Conservation (phyloP, 129 eudicot genomes). For the Flaveria sonorensis region DNA sequence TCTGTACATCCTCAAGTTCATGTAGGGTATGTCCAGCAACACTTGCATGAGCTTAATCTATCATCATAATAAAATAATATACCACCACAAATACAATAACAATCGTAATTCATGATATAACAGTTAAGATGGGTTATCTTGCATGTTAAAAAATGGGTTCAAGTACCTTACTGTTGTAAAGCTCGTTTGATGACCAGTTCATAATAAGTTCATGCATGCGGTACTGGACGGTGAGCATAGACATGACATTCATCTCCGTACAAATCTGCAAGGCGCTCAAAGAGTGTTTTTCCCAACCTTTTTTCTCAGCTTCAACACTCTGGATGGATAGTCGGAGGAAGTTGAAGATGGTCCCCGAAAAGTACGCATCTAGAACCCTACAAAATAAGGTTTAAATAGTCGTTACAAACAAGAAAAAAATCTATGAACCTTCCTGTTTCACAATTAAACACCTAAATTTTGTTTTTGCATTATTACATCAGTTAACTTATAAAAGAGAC, state of each 20-base stretch:
- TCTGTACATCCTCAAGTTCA: constrained; percentile 75
- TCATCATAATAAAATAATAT: constrained; percentile 13
- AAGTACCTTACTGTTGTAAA: constrained; percentile 83
- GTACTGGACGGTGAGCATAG: constrained; percentile 97
- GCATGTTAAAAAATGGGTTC: not conserved
- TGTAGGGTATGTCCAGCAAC: constrained; percentile 79
- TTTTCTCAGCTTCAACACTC: constrained; percentile 92
- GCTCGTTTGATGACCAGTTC: constrained; percentile 95
- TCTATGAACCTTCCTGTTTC: not conserved
- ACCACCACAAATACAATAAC: not conserved
- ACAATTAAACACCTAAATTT: not conserved
- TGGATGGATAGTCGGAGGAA: constrained; percentile 98
- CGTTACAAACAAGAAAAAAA: not conserved
- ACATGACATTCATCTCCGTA: constrained; percentile 81
- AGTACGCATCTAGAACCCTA: constrained; percentile 93
- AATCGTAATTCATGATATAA: not conserved
- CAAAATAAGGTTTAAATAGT: not conserved
- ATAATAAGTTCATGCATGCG: constrained; percentile 95
- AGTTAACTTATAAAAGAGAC: not conserved
- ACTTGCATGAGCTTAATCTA: constrained; percentile 93
- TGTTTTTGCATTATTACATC: not conserved
- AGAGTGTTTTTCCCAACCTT: constrained; percentile 87
- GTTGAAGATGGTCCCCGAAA: constrained; percentile 96
- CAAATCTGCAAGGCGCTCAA: constrained; percentile 85
- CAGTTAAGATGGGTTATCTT: not conserved